phyloP scores from a whole-genome alignment of 345 rosid species.

The Aegle marmelos region DNA sequence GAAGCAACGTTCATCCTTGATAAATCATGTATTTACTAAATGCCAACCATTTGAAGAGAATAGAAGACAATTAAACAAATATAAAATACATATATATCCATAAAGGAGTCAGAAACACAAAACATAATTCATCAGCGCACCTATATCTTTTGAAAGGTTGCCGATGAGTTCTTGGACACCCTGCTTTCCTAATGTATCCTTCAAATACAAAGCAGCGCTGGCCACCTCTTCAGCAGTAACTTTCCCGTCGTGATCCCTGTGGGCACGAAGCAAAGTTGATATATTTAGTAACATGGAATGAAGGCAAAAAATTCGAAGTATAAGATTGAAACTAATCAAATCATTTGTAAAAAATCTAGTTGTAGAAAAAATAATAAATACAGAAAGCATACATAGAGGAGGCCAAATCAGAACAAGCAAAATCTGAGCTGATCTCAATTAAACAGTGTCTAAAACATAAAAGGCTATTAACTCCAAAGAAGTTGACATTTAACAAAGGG shows the following conservation, averaged over 20 bases:
- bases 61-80: not conserved
- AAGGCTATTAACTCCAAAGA: not conserved
- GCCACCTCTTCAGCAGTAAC: slow-evolving; percentile 90
- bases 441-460: not conserved
- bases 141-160: slow-evolving; percentile 76
- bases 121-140: slow-evolving; percentile 27
- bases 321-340: not conserved
- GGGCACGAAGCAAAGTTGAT: slow-evolving; percentile 5
- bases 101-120: not conserved
- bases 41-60: not conserved
- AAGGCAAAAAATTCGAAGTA: not conserved
- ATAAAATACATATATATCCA: not conserved
- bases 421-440: not conserved
- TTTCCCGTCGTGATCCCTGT: slow-evolving; percentile 84
- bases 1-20: not conserved
- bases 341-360: not conserved
- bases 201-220: slow-evolving; percentile 74
- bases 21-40: too few relatives aligned
- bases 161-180: slow-evolving; percentile 76
- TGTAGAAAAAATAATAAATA: not conserved
- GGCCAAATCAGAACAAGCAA: not conserved
- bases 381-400: not conserved
- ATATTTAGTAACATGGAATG: not conserved
- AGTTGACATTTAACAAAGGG: not conserved
- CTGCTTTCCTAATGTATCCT: slow-evolving; percentile 66